A percentile compares a stretch with the other conserved stretches of the same genome.
phyloP scores from a whole-genome alignment of 2,329 filamentous ascomycete species.

The Pseudogymnoascus sp. region DNA sequence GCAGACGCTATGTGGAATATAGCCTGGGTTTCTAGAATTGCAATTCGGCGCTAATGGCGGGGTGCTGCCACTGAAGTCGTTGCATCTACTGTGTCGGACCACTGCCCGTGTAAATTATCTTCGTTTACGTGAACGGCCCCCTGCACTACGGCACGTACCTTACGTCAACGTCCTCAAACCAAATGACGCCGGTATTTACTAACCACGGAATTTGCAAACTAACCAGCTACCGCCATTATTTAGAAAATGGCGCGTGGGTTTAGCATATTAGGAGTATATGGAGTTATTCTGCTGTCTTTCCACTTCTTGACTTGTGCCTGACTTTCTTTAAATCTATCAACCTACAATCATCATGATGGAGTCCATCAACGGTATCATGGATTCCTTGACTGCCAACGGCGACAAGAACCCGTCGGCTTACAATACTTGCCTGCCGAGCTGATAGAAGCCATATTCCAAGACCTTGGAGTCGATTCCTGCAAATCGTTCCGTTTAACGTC shows the following conservation, averaged over 20 bases:
- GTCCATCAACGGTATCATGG: not conserved
- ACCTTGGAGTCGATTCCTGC: conserved; percentile 15
- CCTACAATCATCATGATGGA: conserved; percentile 1
- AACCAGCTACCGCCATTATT: not conserved
- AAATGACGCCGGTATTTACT: conserved; percentile 1
- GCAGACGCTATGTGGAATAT: not conserved
- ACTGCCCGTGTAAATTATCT: conserved; percentile 6
- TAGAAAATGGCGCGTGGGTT: not conserved
- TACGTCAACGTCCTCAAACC: not conserved
- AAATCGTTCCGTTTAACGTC: conserved; percentile 21
- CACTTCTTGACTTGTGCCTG: not conserved
- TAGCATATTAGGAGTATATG: not conserved
- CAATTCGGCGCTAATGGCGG: conserved; percentile 2
- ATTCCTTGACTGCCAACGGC: not conserved
- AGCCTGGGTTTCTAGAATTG: not conserved
- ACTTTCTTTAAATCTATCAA: not conserved
- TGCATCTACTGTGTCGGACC: not conserved
- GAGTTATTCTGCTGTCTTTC: not conserved
- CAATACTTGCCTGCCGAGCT: conserved; percentile 21
- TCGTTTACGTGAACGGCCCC: conserved; percentile 2
- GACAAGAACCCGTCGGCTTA: not conserved
- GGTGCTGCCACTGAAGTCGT: conserved; percentile 4
- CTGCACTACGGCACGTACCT: not conserved
- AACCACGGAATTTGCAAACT: not conserved
- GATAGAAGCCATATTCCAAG: conserved; percentile 18